Base-by-base conservation (phyloP, 768 basidiomycete species). In the Xanthoconium purpureum region DNA sequence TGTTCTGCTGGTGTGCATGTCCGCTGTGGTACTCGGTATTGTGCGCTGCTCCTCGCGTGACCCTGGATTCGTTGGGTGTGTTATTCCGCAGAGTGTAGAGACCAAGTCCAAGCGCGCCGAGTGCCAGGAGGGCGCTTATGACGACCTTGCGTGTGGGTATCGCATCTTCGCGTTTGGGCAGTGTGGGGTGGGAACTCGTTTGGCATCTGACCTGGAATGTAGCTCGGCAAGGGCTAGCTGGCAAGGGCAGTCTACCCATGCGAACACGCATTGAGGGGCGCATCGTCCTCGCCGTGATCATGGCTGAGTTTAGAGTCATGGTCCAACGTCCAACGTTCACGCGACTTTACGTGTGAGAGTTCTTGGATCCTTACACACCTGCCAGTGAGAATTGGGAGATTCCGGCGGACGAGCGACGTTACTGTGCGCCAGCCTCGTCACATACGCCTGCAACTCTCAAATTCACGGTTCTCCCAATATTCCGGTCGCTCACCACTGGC, bases 51-150 rank as follows among this genome's bases (percentile, higher is more conserved):
- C 46, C 37, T 29, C 57, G 36, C 5, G 38, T 44, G 43, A 57
- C 60, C 20, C n/a, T 43, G 43, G 53, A 50, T 15, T 17, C 51
- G 6, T 60, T 42, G 2, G 55, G 42, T 15, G n/a, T 8, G 29
- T 32, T 30, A 6, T 57, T 42, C 38, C 52, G 49, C 6, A 67
- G 50, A 47, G 52, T 54, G n/a, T 71, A 48, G 29, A 63, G 50
- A 14, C 69, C 53, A 12, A 62, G 44, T 28, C 58, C 64, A 6
- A 65, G 58, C 4, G 62, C 33, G 6, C 69, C 65, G 38, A 71
- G 42, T 5, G 59, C 35, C 17, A 70, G 9, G 30, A 71, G 30
- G 2, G 69, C 51, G 14, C 64, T 64, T 15, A 40, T 33, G 29
- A 61, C 56, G 43, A 70, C 56, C 36, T 29, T 56, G 30, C 62